phyloP scores from a whole-genome alignment of 495 filamentous ascomycete genomes.

The Xylaria acuta region DNA sequence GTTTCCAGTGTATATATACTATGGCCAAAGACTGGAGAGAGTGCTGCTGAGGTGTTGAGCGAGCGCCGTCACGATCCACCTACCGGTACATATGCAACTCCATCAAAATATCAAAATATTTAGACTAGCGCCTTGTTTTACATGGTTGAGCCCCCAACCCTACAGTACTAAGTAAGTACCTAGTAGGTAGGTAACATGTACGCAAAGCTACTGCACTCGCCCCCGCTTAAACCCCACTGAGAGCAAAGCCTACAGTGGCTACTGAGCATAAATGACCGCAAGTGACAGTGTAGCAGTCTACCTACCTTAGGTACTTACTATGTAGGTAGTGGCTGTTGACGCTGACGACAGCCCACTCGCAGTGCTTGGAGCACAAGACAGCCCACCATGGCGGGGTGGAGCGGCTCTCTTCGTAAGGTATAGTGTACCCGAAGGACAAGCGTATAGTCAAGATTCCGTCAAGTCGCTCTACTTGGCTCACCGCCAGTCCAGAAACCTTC shows the following conservation, averaged over 20 bases:
- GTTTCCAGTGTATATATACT: neutral
- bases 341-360: slow-evolving; percentile 21
- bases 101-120: neutral
- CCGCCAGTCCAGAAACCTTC: slow-evolving; percentile 29
- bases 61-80: neutral
- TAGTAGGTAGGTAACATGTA: no score
- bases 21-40: neutral
- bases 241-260: slow-evolving; percentile 5
- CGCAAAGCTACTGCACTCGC: slow-evolving; percentile 18
- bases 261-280: neutral
- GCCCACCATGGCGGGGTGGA: slow-evolving; percentile 21
- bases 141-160: neutral
- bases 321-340: slow-evolving; percentile 15
- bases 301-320: no score
- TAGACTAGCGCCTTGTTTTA: no score
- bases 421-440: neutral
- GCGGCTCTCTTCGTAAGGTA: neutral
- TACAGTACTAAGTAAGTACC: no score
- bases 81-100: neutral
- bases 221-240: slow-evolving; percentile 14
- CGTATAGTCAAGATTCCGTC: neutral
- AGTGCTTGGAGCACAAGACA: slow-evolving; percentile 13
- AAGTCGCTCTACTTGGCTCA: slow-evolving; percentile 23
- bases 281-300: slow-evolving; percentile 5
- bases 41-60: neutral